Conservation (phyloP, 2,329 filamentous ascomycete genomes). For the Microcyclosporella mali region DNA sequence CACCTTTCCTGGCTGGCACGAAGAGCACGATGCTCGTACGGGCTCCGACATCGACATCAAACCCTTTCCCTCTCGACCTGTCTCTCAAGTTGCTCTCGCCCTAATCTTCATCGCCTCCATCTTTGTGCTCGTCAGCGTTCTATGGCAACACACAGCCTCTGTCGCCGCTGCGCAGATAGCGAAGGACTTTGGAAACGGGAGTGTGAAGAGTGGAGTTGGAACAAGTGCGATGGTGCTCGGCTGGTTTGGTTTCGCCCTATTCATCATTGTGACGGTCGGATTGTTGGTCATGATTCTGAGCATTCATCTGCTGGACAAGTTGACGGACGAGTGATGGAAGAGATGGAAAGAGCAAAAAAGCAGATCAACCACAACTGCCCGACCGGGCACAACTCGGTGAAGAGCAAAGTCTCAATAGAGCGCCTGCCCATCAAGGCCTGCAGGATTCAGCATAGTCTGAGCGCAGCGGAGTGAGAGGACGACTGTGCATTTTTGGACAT, state of each 20-base stretch:
- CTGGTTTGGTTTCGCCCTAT: conserved; percentile 90
- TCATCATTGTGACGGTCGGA: conserved; percentile 94
- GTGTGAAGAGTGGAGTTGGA: conserved; percentile 80
- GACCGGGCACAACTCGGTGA: neutral
- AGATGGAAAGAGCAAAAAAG: neutral
- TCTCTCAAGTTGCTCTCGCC: conserved; percentile 86
- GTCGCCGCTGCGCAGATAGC: conserved; percentile 91
- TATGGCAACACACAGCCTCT: conserved; percentile 94
- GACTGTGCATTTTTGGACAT: too few relatives aligned
- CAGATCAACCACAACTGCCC: neutral
- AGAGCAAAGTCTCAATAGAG: conserved; percentile 1
- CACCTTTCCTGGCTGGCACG: conserved; percentile 96
- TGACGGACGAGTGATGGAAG: conserved; percentile 38
- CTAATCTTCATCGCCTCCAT: conserved; percentile 73
- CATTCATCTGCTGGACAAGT: conserved; percentile 68
- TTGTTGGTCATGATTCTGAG: conserved; percentile 94
- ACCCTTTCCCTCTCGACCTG: conserved; percentile 84
- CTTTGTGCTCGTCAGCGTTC: conserved; percentile 59
- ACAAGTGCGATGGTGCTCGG: conserved; percentile 93
- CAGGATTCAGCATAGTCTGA: too few relatives aligned
- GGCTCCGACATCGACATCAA: conserved; percentile 87
- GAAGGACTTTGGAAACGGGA: conserved; percentile 86
- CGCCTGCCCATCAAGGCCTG: neutral
- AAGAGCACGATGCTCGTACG: conserved; percentile 67
- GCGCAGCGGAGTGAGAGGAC: too few relatives aligned